Evolutionary conservation across 352 stramenopile species (phyloP).

Genomic region (Pythium volutum): DNA sequence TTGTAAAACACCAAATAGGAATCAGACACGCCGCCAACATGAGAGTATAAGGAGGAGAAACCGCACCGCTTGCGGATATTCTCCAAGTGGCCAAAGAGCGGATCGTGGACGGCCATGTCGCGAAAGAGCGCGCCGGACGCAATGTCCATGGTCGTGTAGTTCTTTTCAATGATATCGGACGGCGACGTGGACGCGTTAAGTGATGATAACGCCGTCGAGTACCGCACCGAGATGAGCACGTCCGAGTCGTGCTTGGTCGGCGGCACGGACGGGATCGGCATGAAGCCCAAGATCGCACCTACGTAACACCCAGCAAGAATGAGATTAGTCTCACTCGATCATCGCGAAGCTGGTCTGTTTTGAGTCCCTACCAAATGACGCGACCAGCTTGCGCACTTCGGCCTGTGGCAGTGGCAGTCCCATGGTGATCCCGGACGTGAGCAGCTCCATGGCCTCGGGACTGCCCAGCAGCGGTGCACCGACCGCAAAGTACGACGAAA

Average conservation of each 20-base stretch:
- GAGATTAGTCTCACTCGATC: too few relatives aligned
- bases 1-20: not conserved
- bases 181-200: not conserved
- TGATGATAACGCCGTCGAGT: constrained; percentile 17
- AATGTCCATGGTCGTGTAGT: constrained; percentile 71
- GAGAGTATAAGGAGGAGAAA: not conserved
- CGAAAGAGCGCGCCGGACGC: constrained; percentile 65
- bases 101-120: constrained; percentile 59
- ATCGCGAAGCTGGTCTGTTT: too few relatives aligned
- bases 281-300: constrained; percentile 72
- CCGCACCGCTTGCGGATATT: constrained; percentile 41
- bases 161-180: constrained; percentile 23
- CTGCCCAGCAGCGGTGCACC: constrained; percentile 70
- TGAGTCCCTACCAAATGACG: constrained; percentile 52
- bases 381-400: constrained; percentile 67
- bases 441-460: constrained; percentile 61
- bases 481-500: constrained; percentile 76
- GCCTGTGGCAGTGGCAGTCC: constrained; percentile 61
- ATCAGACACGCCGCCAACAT: not conserved
- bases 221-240: constrained; percentile 49
- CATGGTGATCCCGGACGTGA: constrained; percentile 60
- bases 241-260: constrained; percentile 52
- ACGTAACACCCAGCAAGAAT: not conserved
- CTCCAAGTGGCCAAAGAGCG: constrained; percentile 64
- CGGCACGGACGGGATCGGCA: constrained; percentile 57